These are phyloP conservation scores for Sporothrix luriei DNA, from an alignment of 2,329 filamentous ascomycete genomes.

Conservation along the genomic window DNA sequence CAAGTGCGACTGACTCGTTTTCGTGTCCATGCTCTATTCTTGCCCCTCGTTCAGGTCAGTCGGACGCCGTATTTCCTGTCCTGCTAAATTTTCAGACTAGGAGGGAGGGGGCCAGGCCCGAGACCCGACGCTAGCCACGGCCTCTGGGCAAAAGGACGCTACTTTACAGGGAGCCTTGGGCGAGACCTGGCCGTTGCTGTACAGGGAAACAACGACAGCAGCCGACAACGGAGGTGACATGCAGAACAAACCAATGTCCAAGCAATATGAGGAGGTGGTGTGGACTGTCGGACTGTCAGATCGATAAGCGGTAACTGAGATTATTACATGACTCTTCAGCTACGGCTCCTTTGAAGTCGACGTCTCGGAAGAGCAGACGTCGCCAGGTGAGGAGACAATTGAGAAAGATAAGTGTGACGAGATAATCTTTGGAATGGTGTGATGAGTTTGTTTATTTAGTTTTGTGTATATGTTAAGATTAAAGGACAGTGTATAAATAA, in stretches of 20 bases:
- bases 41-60: no score
- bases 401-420: background rate
- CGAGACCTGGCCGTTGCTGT: conserved; percentile 15
- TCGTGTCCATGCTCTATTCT: background rate
- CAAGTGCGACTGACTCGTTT: conserved; percentile 17
- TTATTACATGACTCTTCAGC: background rate
- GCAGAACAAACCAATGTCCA: background rate
- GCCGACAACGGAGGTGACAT: conserved; percentile 23
- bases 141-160: background rate
- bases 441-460: no score
- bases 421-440: no score
- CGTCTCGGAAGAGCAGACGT: no score
- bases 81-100: conserved; percentile 23
- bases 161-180: background rate
- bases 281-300: no score
- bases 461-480: no score
- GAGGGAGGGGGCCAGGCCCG: background rate
- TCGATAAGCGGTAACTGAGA: no score
- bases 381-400: background rate
- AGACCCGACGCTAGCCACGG: conserved; percentile 22
- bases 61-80: conserved; percentile 23
- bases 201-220: background rate
- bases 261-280: background rate
- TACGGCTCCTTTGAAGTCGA: no score
- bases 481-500: no score